These are phyloP conservation scores for Ligustrum vulgare DNA, from an alignment of 257 asterid species.

Conservation along the genomic window DNA sequence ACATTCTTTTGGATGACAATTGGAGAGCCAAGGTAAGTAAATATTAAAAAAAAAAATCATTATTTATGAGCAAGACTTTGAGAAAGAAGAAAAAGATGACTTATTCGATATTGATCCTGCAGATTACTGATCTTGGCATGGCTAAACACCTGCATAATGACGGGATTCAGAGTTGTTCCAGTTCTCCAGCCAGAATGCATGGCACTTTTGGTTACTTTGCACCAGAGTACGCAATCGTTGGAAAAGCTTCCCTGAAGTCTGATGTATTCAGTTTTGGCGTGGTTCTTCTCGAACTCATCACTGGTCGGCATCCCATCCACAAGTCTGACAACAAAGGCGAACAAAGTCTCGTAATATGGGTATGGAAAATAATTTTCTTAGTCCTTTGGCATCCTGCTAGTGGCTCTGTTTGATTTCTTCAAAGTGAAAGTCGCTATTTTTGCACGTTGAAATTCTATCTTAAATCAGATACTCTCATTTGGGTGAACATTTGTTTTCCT, in stretches of 20 bases:
- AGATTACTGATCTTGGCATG: conserved; percentile 99
- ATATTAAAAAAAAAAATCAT: background rate
- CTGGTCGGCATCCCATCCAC: conserved; percentile 77
- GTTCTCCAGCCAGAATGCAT: conserved; percentile 95
- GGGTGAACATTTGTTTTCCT: background rate
- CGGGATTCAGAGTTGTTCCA: conserved; percentile 64
- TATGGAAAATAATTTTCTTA: conserved; percentile 29
- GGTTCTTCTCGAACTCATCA: conserved; percentile 91
- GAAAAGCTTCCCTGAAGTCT: conserved; percentile 81
- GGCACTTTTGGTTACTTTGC: conserved; percentile 99
- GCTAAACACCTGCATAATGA: conserved; percentile 82
- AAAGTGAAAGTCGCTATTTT: background rate
- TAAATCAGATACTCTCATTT: background rate
- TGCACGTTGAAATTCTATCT: background rate
- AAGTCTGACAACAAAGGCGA: conserved; percentile 52
- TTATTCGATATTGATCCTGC: conserved; percentile 1
- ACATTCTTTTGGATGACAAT: conserved; percentile 83
- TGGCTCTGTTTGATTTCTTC: background rate
- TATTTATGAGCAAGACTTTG: background rate
- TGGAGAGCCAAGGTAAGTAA: conserved; percentile 85
- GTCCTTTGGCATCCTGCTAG: background rate
- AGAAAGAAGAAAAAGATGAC: background rate
- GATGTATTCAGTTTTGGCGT: conserved; percentile 99
- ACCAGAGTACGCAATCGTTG: conserved; percentile 86
- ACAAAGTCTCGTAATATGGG: conserved; percentile 97